Evolutionary conservation across 768 basidiomycete species (phyloP), one percentile per base, ranked within the genome.

Genomic region (Cystofilobasidium ferigula): DNA sequence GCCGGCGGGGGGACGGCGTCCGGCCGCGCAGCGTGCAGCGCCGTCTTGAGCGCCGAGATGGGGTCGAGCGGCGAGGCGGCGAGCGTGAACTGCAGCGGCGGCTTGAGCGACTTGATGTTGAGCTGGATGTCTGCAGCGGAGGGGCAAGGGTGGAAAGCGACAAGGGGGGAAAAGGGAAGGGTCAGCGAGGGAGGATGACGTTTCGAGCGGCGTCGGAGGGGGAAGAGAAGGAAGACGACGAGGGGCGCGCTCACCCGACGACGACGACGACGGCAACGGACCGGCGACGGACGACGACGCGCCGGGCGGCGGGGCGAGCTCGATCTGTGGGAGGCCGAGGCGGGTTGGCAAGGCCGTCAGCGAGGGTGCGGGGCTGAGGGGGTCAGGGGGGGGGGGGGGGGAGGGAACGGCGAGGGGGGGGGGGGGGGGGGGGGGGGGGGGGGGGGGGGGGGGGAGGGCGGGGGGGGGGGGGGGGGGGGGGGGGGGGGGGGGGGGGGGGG

Each of bases 51-150:
- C 53, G 83, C 75, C 47, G 82, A 77, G 76, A 99, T 83, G 59
- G 90, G 82, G 74, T 95, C 89, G n/a, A 89, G 86, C 40, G 84
- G 82, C 57, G 85, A 83, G 16, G 72, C 69, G 56, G 83, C 74
- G 69, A 98, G 80, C 34, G 83, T 80, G 78, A 87, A 87, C 0
- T 85, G 78, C 56, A 85, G 81, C 28, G 89, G 79, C 0, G 95
- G 95, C 74, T 98, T 98, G 72, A 84, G 79, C 57, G 89, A 95
- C 77, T 95, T 97, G 81, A 99, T 84, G 60, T 84, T 86, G 70
- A 99, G 77, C 26, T 79, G 79, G 70, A 97, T 77, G 35, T 82
- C 76, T 26, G 10, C n/a, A n/a, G n/a, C n/a, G n/a, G n/a, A n/a
- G n/a, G n/a, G n/a, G n/a, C n/a, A n/a, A n/a, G n/a, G 59, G 80